Conservation (phyloP, 805 yeast genomes). For the Yarrowia porcina region DNA sequence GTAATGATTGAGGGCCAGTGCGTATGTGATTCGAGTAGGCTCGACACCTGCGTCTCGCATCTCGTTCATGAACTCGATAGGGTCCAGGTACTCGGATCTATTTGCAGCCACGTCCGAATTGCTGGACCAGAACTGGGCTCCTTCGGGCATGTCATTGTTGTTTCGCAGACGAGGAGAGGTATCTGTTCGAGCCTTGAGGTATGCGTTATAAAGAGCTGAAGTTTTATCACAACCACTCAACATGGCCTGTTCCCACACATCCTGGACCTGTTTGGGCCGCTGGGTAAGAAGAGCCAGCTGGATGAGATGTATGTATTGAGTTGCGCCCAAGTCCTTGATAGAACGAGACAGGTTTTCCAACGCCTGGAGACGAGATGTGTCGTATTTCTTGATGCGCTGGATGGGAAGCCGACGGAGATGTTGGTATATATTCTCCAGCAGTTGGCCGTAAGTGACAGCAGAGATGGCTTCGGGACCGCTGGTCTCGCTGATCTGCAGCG, state of each 20-base stretch:
- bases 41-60: slow-evolving; percentile 36
- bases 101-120: too few relatives aligned
- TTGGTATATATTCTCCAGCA: not conserved
- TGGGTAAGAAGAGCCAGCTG: not conserved
- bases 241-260: slow-evolving; percentile 5
- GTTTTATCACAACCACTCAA: slow-evolving; percentile 29
- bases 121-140: not conserved
- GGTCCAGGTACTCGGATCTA: too few relatives aligned
- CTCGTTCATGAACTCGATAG: slow-evolving; percentile 31
- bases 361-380: not conserved
- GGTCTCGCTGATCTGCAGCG: not conserved
- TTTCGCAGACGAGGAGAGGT: slow-evolving; percentile 36
- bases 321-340: not conserved
- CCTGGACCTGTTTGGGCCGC: not conserved
- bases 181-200: slow-evolving; percentile 35
- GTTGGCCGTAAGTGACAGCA: not conserved
- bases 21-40: slow-evolving; percentile 38
- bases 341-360: not conserved
- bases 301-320: not conserved
- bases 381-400: too few relatives aligned
- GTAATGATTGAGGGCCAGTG: slow-evolving; percentile 35
- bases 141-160: slow-evolving; percentile 25
- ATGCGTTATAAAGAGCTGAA: slow-evolving; percentile 38
- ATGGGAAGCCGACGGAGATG: too few relatives aligned
- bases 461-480: not conserved